These are phyloP conservation scores for Hypomontagnella submonticulosa DNA, from an alignment of 495 filamentous ascomycete genomes.

Conservation along the genomic window DNA sequence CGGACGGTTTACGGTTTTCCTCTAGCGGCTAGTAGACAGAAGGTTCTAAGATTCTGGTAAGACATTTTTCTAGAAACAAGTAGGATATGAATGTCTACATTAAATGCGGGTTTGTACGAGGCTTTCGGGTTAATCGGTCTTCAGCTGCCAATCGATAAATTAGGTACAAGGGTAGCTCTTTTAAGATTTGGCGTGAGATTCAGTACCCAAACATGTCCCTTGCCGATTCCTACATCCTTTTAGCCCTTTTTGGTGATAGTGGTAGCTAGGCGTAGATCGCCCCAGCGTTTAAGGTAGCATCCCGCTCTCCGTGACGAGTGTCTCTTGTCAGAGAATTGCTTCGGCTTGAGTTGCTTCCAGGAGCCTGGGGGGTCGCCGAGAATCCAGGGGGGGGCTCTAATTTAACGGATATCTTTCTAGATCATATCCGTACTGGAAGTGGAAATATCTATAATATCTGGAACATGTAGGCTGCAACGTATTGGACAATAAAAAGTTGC, in stretches of 20 bases:
- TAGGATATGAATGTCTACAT: no score
- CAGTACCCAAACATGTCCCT: constrained; percentile 29
- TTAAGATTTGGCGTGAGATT: constrained; percentile 24
- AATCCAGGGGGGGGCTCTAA: constrained; percentile 9
- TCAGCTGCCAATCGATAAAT: constrained; percentile 21
- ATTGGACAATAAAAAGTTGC: constrained; percentile 8
- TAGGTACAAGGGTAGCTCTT: constrained; percentile 39
- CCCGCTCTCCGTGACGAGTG: constrained; percentile 49
- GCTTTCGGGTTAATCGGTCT: constrained; percentile 21
- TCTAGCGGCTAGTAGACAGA: no score
- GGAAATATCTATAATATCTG: no score
- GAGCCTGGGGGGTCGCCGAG: constrained; percentile 12
- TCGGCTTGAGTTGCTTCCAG: constrained; percentile 53
- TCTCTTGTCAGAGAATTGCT: constrained; percentile 50
- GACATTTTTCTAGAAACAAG: constrained; percentile 22
- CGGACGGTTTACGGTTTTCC: not conserved
- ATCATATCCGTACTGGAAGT: constrained; percentile 16
- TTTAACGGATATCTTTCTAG: constrained; percentile 19
- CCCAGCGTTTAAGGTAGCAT: constrained; percentile 41
- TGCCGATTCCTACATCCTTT: constrained; percentile 14
- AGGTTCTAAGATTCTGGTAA: no score
- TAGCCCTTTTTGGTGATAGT: constrained; percentile 26
- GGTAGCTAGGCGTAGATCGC: constrained; percentile 27
- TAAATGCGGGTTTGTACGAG: constrained; percentile 7
- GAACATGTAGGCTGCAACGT: constrained; percentile 9